Percentiles rank a stretch among this genome's conserved stretches.
phyloP scores from a whole-genome alignment of 768 basidiomycete genomes.

The Mycena floridula region DNA sequence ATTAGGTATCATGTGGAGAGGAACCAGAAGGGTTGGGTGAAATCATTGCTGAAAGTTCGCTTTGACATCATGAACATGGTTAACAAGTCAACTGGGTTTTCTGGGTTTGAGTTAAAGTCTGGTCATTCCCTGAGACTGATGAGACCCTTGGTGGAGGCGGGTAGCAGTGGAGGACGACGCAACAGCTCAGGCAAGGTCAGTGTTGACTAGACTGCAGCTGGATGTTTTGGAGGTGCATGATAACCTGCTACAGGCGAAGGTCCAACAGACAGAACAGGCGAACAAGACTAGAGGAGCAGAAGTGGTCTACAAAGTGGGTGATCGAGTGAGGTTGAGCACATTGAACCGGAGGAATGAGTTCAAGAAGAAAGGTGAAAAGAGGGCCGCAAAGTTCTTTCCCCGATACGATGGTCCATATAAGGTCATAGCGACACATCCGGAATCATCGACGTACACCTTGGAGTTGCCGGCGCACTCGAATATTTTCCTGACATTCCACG shows the following conservation, averaged over 20 bases:
- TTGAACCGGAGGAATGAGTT: constrained; percentile 15
- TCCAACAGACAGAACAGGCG: background rate
- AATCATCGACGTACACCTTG: constrained; percentile 12
- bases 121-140: background rate
- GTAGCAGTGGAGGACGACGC: background rate
- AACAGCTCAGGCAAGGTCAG: background rate
- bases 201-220: background rate
- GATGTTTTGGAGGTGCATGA: background rate
- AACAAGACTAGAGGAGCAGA: background rate
- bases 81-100: constrained; percentile 23
- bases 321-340: constrained; percentile 23
- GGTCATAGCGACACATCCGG: constrained; percentile 9
- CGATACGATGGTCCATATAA: constrained; percentile 16
- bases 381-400: constrained; percentile 27
- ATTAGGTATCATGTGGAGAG: constrained; percentile 20
- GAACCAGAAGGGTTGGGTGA: constrained; percentile 26
- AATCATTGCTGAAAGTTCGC: no score
- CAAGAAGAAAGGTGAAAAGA: constrained; percentile 10
- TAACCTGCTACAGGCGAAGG: background rate
- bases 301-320: constrained; percentile 11
- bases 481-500: constrained; percentile 23
- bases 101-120: constrained; percentile 18
- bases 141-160: background rate
- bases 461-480: constrained; percentile 11
- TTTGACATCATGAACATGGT: constrained; percentile 27